phyloP scores from a whole-genome alignment of 495 filamentous ascomycete species.

The Cairneyella variabilis region DNA sequence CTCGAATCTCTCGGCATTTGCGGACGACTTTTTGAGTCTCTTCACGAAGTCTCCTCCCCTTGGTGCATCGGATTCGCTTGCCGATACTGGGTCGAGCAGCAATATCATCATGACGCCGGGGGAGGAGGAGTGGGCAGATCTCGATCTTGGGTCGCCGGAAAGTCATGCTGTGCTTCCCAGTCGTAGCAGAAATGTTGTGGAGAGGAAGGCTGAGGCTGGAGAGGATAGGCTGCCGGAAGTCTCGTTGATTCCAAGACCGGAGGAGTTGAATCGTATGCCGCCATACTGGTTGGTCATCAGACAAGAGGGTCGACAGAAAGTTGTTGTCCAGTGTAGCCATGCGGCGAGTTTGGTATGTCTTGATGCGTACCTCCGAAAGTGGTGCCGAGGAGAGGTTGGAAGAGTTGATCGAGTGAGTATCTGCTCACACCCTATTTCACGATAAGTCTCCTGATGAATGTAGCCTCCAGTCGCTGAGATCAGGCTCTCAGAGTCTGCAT shows the following conservation, averaged over 20 bases:
- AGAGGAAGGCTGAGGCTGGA: background rate
- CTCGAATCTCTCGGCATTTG: slow-evolving; percentile 8
- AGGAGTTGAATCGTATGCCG: slow-evolving; percentile 10
- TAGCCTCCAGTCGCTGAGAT: slow-evolving; percentile 19
- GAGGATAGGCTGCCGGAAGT: slow-evolving; percentile 15
- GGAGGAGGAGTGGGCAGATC: slow-evolving; percentile 20
- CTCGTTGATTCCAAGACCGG: slow-evolving; percentile 14
- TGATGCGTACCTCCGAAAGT: slow-evolving; percentile 17
- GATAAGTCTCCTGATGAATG: background rate
- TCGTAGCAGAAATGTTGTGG: background rate
- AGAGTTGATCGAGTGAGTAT: slow-evolving; percentile 10
- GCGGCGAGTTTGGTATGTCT: slow-evolving; percentile 8
- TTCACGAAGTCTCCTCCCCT: slow-evolving; percentile 15
- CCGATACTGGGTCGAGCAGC: too few relatives aligned
- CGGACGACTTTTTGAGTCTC: slow-evolving; percentile 8
- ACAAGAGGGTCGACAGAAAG: slow-evolving; percentile 4
- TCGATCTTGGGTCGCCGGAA: slow-evolving; percentile 7
- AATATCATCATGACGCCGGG: too few relatives aligned
- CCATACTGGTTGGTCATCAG: slow-evolving; percentile 21
- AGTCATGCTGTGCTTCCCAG: background rate
- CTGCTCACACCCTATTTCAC: background rate
- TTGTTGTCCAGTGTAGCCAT: slow-evolving; percentile 18
- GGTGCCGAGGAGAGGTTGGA: slow-evolving; percentile 15
- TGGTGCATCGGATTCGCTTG: too few relatives aligned
- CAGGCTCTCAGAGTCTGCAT: slow-evolving; percentile 17